phyloP scores from a whole-genome alignment of 306 rosid genomes.

The Coriaria nepalensis region DNA sequence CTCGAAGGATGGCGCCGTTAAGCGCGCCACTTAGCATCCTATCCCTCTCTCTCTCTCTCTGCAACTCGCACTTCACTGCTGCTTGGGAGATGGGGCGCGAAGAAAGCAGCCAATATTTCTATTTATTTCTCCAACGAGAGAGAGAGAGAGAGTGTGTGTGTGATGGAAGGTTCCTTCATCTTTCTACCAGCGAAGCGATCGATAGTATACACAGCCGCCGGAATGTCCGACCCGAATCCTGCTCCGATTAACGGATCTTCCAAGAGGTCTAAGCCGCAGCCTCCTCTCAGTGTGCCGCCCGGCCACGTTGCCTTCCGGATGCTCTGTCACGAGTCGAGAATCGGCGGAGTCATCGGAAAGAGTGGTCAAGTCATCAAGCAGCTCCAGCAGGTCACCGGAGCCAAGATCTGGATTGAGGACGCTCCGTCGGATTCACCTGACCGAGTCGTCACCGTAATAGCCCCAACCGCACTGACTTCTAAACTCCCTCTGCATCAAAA shows the following conservation, averaged over 20 bases:
- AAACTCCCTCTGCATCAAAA: conserved; percentile 15
- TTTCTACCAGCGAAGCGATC: conserved; percentile 66
- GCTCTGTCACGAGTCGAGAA: conserved; percentile 76
- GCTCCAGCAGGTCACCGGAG: conserved; percentile 69
- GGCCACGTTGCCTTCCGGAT: conserved; percentile 77
- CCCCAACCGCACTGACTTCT: conserved; percentile 19
- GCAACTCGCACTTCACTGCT: too few relatives aligned
- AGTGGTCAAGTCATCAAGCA: conserved; percentile 58
- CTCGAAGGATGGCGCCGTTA: too few relatives aligned
- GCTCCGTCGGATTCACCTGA: conserved; percentile 59
- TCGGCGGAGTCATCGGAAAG: conserved; percentile 92
- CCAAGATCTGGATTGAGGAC: conserved; percentile 79
- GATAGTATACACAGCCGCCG: conserved; percentile 4
- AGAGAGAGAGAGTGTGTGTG: conserved; percentile 2
- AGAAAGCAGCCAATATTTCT: too few relatives aligned
- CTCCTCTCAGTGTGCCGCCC: conserved; percentile 34
- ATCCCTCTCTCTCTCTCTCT: too few relatives aligned
- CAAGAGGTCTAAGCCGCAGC: conserved; percentile 48
- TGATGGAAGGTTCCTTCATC: conserved; percentile 64
- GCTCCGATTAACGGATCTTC: conserved; percentile 33
- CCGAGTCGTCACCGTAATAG: conserved; percentile 49
- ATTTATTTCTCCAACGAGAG: background rate
- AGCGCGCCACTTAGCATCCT: too few relatives aligned
- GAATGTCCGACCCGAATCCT: conserved; percentile 28
- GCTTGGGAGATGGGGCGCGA: conserved; percentile 3